These are phyloP conservation scores for Dalbergia oliveri DNA, from an alignment of 306 rosid species.

Conservation along the genomic window DNA sequence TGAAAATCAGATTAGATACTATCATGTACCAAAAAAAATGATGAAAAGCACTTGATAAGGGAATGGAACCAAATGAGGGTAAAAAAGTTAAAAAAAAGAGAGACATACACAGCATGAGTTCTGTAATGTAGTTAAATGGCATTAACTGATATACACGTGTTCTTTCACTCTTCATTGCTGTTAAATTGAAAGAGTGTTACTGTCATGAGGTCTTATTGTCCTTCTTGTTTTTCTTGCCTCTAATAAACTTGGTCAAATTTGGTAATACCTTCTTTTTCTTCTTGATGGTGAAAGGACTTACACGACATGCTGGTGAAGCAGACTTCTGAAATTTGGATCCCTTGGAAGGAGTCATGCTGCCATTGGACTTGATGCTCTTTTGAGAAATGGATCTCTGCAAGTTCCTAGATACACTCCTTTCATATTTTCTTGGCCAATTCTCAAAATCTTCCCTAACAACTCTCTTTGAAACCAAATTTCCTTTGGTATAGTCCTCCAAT, in stretches of 20 bases:
- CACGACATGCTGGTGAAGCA: slow-evolving; percentile 63
- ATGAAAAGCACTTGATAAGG: slow-evolving; percentile 4
- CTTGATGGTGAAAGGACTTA: slow-evolving; percentile 68
- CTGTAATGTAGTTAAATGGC: slow-evolving; percentile 11
- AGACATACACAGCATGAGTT: neutral
- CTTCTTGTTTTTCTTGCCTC: slow-evolving; percentile 50
- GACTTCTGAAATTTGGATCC: slow-evolving; percentile 59
- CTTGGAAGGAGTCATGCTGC: slow-evolving; percentile 54
- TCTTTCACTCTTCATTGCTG: slow-evolving; percentile 35
- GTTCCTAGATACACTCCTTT: slow-evolving; percentile 52
- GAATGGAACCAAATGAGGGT: neutral
- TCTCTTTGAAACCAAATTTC: slow-evolving; percentile 53
- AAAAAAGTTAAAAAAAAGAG: neutral
- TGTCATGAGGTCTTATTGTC: neutral
- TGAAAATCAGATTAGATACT: neutral
- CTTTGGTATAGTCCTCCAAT: slow-evolving; percentile 51
- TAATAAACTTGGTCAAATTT: slow-evolving; percentile 71
- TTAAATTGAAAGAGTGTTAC: slow-evolving; percentile 2
- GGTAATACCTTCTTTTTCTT: slow-evolving; percentile 75
- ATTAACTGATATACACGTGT: slow-evolving; percentile 20
- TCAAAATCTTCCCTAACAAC: slow-evolving; percentile 56
- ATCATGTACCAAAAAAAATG: slow-evolving; percentile 5
- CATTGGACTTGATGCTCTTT: slow-evolving; percentile 59
- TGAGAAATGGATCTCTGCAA: slow-evolving; percentile 48
- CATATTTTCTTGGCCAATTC: slow-evolving; percentile 56